Evolutionary conservation across 805 yeast genomes (phyloP).

Genomic region (Wickerhamiella azyma): DNA sequence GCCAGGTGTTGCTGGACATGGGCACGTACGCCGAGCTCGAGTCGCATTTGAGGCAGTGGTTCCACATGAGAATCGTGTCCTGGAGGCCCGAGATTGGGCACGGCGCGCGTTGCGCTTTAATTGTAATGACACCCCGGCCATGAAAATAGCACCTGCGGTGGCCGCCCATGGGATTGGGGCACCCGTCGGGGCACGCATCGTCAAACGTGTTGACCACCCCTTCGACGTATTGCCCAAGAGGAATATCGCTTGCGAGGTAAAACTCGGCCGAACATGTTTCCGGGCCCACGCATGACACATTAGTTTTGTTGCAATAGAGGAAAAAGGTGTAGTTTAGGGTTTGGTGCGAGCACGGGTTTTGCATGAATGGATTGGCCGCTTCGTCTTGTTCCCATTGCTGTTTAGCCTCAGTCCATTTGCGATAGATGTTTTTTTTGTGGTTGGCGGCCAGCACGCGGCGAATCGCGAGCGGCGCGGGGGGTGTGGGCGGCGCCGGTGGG

Average conservation of each 20-base stretch:
- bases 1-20: conserved; percentile 80
- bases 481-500: background rate
- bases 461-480: background rate
- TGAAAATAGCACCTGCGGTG: conserved; percentile 84
- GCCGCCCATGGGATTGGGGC: conserved; percentile 54
- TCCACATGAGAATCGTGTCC: conserved; percentile 76
- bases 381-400: conserved; percentile 61
- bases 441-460: background rate
- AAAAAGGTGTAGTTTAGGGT: conserved; percentile 55
- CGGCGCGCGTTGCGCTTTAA: conserved; percentile 49
- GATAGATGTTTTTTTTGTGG: background rate
- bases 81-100: conserved; percentile 46
- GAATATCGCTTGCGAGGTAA: conserved; percentile 81
- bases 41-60: conserved; percentile 70
- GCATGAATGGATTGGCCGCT: conserved; percentile 39
- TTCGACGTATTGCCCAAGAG: conserved; percentile 81
- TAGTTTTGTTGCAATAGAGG: conserved; percentile 66
- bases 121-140: conserved; percentile 70
- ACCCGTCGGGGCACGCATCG: conserved; percentile 63
- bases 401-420: conserved; percentile 25
- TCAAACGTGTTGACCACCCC: conserved; percentile 55
- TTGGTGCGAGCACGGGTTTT: conserved; percentile 64
- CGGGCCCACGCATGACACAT: conserved; percentile 91
- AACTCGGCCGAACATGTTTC: conserved; percentile 69
- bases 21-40: conserved; percentile 62